Conservation (phyloP, 148 eudicot species). For the Pouteria glomerata region DNA sequence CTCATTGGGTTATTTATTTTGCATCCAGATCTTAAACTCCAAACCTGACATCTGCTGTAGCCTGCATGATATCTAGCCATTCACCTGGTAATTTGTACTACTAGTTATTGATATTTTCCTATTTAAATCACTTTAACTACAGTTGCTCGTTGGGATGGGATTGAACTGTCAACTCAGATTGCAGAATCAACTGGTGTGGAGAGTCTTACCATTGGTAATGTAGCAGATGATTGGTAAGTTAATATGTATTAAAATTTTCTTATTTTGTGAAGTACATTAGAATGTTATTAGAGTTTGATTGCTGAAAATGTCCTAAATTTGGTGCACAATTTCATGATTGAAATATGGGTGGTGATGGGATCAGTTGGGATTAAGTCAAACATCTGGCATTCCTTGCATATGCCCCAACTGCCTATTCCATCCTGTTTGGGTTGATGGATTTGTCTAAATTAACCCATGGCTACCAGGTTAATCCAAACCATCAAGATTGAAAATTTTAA, state of each 20-base stretch:
- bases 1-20: not conserved
- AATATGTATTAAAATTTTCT: not conserved
- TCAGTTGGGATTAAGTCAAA: not conserved
- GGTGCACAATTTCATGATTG: not conserved
- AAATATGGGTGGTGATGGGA: not conserved
- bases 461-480: not conserved
- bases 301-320: not conserved
- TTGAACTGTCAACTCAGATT: constrained; percentile 26
- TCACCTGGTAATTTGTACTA: not conserved
- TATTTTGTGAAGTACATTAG: not conserved
- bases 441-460: not conserved
- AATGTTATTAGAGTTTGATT: not conserved
- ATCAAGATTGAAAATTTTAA: not conserved
- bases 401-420: not conserved
- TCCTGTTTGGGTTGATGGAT: not conserved
- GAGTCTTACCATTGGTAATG: constrained; percentile 53
- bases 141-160: constrained; percentile 75
- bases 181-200: constrained; percentile 17
- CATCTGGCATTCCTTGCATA: not conserved
- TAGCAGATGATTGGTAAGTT: constrained; percentile 89
- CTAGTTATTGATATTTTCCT: not conserved
- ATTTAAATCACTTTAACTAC: constrained; percentile 17
- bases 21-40: not conserved
- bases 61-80: not conserved
- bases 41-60: not conserved